These are phyloP conservation scores for Whalleya microplaca DNA, from an alignment of 2,329 filamentous ascomycete genomes.

Conservation along the genomic window DNA sequence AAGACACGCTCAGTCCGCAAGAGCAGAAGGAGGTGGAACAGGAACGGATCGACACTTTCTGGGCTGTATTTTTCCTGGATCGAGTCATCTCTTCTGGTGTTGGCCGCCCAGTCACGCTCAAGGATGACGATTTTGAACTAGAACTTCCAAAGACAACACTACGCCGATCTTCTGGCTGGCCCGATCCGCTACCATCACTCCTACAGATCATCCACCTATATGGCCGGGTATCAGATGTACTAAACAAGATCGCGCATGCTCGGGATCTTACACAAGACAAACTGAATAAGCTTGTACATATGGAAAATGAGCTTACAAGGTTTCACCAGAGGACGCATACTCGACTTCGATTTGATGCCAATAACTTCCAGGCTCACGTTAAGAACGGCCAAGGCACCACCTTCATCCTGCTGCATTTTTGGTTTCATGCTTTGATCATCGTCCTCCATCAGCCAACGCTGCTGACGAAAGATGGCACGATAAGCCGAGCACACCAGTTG, in stretches of 20 bases:
- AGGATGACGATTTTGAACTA: constrained; percentile 84
- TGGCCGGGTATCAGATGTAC: constrained; percentile 78
- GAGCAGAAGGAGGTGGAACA: constrained; percentile 73
- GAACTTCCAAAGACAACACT: constrained; percentile 59
- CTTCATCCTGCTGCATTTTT: constrained; percentile 84
- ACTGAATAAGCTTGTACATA: constrained; percentile 70
- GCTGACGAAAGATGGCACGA: constrained; percentile 71
- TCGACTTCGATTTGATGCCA: constrained; percentile 79
- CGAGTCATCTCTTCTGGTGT: constrained; percentile 87
- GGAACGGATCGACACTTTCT: constrained; percentile 85
- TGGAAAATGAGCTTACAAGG: constrained; percentile 78
- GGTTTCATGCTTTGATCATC: constrained; percentile 87
- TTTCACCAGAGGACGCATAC: constrained; percentile 74
- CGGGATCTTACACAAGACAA: constrained; percentile 77
- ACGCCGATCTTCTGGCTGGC: constrained; percentile 67
- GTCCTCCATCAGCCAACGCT: constrained; percentile 83
- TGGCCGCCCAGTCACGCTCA: constrained; percentile 79
- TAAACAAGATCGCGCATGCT: constrained; percentile 78
- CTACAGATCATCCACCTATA: constrained; percentile 87
- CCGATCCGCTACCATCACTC: constrained; percentile 77
- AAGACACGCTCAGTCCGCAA: constrained; percentile 46
- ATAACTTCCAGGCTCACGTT: constrained; percentile 85
- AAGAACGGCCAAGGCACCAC: constrained; percentile 81
- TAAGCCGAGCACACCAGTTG: constrained; percentile 67
- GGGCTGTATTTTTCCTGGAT: constrained; percentile 88